Evolutionary conservation across 2,329 filamentous ascomycete genomes (phyloP).

Genomic region (Arthrobotrys sinensis): DNA sequence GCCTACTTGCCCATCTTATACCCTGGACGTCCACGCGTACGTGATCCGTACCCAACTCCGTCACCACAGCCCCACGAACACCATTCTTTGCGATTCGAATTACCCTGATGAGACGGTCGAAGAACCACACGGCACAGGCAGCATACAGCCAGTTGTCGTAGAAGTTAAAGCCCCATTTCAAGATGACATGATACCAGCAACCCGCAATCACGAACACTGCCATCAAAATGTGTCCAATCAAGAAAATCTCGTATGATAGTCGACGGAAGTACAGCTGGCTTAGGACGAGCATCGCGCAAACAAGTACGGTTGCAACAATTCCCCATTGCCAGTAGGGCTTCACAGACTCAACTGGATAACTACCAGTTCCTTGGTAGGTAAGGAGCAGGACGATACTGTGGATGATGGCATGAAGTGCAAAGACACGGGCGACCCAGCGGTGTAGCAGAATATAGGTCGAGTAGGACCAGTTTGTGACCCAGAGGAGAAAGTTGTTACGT

Average conservation of each 20-base stretch:
- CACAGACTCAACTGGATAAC: conserved; percentile 64
- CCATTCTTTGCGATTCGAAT: conserved; percentile 68
- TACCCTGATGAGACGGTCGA: conserved; percentile 69
- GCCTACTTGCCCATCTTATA: conserved; percentile 66
- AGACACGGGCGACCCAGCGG: conserved; percentile 70
- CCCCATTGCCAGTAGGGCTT: conserved; percentile 70
- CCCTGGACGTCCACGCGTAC: conserved; percentile 69
- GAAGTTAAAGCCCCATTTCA: conserved; percentile 66
- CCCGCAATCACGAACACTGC: conserved; percentile 68
- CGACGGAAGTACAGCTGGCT: conserved; percentile 67
- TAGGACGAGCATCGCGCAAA: conserved; percentile 65
- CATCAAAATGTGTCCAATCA: conserved; percentile 66
- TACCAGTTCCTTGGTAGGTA: conserved; percentile 65
- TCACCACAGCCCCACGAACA: conserved; percentile 67
- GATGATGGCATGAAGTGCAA: conserved; percentile 69
- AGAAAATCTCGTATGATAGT: conserved; percentile 69
- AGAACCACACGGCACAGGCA: conserved; percentile 69
- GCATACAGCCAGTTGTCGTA: conserved; percentile 71
- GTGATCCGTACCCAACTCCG: conserved; percentile 65
- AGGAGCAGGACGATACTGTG: conserved; percentile 70
- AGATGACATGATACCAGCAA: conserved; percentile 69
- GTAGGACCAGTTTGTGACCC: conserved; percentile 71
- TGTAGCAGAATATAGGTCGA: conserved; percentile 71
- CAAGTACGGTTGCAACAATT: conserved; percentile 67
- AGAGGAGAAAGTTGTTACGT: conserved; percentile 71